phyloP scores from a whole-genome alignment of 345 rosid genomes.

The Mangifera indica region DNA sequence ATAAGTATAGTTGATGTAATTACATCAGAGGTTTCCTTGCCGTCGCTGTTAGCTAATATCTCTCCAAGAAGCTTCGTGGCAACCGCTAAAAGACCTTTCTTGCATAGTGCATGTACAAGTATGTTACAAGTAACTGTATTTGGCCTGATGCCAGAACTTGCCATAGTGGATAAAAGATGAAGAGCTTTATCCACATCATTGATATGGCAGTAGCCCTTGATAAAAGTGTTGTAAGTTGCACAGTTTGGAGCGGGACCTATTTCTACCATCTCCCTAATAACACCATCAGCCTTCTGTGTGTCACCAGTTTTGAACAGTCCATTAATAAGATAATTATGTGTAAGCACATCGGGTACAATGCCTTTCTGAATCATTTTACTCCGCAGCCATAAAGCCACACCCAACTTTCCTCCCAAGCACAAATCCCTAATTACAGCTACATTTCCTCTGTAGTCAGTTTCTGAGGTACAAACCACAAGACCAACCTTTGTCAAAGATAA shows the following conservation, averaged over 20 bases:
- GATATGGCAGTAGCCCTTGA: conserved; percentile 57
- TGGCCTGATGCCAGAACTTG: conserved; percentile 47
- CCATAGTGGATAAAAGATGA: conserved; percentile 46
- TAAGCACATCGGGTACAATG: conserved; percentile 49
- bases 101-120: conserved; percentile 59
- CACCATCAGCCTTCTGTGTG: conserved; percentile 51
- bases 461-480: conserved; percentile 16
- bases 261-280: conserved; percentile 67
- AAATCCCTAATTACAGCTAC: conserved; percentile 44
- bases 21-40: conserved; percentile 35
- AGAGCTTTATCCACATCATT: conserved; percentile 59
- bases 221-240: conserved; percentile 60
- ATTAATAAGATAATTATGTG: conserved; percentile 65
- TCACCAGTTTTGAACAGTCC: conserved; percentile 54
- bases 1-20: conserved; percentile 63
- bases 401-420: conserved; percentile 61
- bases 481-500: conserved; percentile 29
- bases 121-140: conserved; percentile 64
- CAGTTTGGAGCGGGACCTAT: conserved; percentile 59
- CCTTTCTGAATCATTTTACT: conserved; percentile 52
- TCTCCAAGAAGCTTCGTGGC: conserved; percentile 46
- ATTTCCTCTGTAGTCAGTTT: conserved; percentile 30
- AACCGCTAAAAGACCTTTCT: conserved; percentile 51
- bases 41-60: conserved; percentile 39
- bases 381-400: conserved; percentile 62